Evolutionary conservation across 2,329 filamentous ascomycete species (phyloP).

Genomic region (Fusarium oligoseptatum): DNA sequence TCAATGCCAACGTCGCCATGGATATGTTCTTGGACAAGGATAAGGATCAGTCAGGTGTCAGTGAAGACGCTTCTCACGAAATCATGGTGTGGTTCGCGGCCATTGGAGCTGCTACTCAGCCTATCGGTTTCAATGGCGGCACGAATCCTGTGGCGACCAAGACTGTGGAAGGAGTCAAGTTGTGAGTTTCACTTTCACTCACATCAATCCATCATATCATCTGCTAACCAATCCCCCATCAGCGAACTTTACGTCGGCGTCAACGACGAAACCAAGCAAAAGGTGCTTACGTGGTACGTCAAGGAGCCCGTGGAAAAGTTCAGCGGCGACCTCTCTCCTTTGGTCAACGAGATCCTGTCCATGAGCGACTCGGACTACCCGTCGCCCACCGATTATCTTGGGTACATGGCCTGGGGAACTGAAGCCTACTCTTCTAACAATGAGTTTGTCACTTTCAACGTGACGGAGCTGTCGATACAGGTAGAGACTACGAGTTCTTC

Average conservation of each 20-base stretch:
- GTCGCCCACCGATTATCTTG: slow-evolving; percentile 59
- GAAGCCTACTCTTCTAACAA: slow-evolving; percentile 60
- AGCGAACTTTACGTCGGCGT: slow-evolving; percentile 58
- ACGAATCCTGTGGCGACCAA: slow-evolving; percentile 50
- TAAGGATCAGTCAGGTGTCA: slow-evolving; percentile 55
- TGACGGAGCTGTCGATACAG: slow-evolving; percentile 55
- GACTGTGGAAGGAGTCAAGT: slow-evolving; percentile 57
- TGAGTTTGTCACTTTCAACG: slow-evolving; percentile 63
- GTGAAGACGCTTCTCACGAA: slow-evolving; percentile 61
- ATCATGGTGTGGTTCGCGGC: slow-evolving; percentile 70
- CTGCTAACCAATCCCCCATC: slow-evolving; percentile 13
- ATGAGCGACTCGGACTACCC: slow-evolving; percentile 54
- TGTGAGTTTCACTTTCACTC: slow-evolving; percentile 49
- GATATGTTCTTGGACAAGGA: slow-evolving; percentile 70
- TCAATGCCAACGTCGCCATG: slow-evolving; percentile 69
- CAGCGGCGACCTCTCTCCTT: slow-evolving; percentile 60
- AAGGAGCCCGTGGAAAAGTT: slow-evolving; percentile 54
- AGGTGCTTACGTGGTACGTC: slow-evolving; percentile 65
- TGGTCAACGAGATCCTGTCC: slow-evolving; percentile 57
- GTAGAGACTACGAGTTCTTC: slow-evolving; percentile 36
- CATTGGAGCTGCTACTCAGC: slow-evolving; percentile 61
- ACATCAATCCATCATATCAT: too few species aligned
- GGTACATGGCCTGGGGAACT: slow-evolving; percentile 65
- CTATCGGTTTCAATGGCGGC: slow-evolving; percentile 56
- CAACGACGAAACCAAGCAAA: slow-evolving; percentile 58